Percentiles rank a stretch among this genome's conserved stretches.
phyloP scores from a whole-genome alignment of 129 eudicot species.

The Helianthus annuus region HanXRQr2.0-SUNRISE NC_035443.2:40225349-40225848 shows the following conservation, averaged over 20 bases:
- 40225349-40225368: slow-evolving; percentile 94
- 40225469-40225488: slow-evolving; percentile 85
- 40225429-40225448: slow-evolving; percentile 23
- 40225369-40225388: slow-evolving; percentile 63
- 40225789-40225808: neutral
- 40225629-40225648: neutral
- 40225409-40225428: neutral
- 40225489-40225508: slow-evolving; percentile 83
- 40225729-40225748: neutral
- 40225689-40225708: neutral
- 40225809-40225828: neutral
- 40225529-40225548: slow-evolving; percentile 63
- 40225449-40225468: slow-evolving; percentile 91
- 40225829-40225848: neutral
- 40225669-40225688: neutral
- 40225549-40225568: slow-evolving; percentile 80
- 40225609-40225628: slow-evolving; percentile 28
- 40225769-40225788: neutral
- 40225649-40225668: neutral
- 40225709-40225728: neutral
- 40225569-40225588: slow-evolving; percentile 83
- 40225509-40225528: slow-evolving; percentile 81
- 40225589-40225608: slow-evolving; percentile 98
- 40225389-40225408: neutral
- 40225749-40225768: neutral